A percentile compares a stretch with the other conserved stretches of the same genome.
Evolutionary conservation across 805 yeast genomes (phyloP).

Genomic region (Candida cerambycidarum): DNA sequence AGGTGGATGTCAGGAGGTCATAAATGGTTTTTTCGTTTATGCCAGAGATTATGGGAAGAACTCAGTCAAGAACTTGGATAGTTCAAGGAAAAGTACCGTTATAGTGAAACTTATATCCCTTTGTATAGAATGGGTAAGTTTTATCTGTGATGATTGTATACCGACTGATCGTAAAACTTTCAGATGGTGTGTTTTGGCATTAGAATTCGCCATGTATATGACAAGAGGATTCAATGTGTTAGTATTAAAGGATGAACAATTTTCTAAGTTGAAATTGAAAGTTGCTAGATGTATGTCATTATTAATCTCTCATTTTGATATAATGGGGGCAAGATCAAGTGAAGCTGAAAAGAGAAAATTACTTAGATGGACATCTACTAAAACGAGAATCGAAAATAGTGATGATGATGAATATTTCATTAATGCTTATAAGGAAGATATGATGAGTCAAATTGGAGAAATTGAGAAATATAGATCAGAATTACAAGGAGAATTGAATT

Average conservation of each 20-base stretch:
- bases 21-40: conserved; percentile 72
- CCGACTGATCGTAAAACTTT: conserved; percentile 91
- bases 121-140: conserved; percentile 88
- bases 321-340: conserved; percentile 94
- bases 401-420: conserved; percentile 40
- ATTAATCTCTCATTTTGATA: conserved; percentile 92
- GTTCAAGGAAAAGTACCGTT: conserved; percentile 63
- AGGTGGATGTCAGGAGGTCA: conserved; percentile 70
- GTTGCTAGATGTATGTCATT: conserved; percentile 95
- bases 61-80: conserved; percentile 62
- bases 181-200: conserved; percentile 93
- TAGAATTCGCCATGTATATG: conserved; percentile 94
- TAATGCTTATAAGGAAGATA: conserved; percentile 60
- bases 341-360: conserved; percentile 59
- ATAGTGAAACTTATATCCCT: conserved; percentile 71
- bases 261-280: conserved; percentile 65
- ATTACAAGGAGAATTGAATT: conserved; percentile 38
- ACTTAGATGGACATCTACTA: conserved; percentile 52
- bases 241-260: conserved; percentile 75
- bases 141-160: conserved; percentile 89
- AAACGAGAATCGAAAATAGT: conserved; percentile 50
- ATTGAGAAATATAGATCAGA: conserved; percentile 59
- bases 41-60: conserved; percentile 81
- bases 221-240: conserved; percentile 87
- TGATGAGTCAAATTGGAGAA: conserved; percentile 61